Base-by-base conservation (phyloP, 805 yeast genomes). In the Ogataea corticis region DNA sequence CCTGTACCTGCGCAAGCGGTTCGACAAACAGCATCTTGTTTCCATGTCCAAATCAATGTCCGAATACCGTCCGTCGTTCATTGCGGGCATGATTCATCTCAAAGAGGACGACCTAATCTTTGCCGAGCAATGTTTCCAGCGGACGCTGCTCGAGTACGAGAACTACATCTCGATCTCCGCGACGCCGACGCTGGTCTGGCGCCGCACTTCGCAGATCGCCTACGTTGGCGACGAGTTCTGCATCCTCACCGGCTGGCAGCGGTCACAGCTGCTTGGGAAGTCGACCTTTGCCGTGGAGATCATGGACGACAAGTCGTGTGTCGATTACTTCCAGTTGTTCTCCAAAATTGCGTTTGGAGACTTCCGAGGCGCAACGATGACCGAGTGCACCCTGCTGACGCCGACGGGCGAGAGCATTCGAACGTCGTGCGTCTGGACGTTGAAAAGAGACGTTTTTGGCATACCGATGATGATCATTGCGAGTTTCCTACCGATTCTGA, bases 401-500 rank as follows among this genome's bases (percentile, higher is more conserved):
- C 71, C 75, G 4, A 70, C 71, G 19, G 73, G 73, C 12, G 77
- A 79, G 44, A 63, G 62, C 18, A 77, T 92, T 38, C 73, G 84
- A 41, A 87, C 97, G 0, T 80, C 88, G 23, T 84, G 96, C 57
- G 83, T 87, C 57, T 88, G 97, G 96, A 94, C 98, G 1, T 70
- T 94, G 52, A 90, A 91, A 61, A 73, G 97, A 62, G 98, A 92
- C 62, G 95, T 92, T 14, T 92, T 94, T 68, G 97, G 97, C 7
- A 84, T 92, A 42, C 99, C 99, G 13, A 85, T 94, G 89, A 91
- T 92, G 96, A 85, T 94, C 17, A 79, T 92, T 28, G 98, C 97
- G 14, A 94, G 89, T 61, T 92, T 92, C 62, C 71, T 92, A 56
- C 98, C 97, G 0, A 83, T 88, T 21, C 50, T 80, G 39, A 72